These are phyloP conservation scores for Lachnellula subtilissima DNA, from an alignment of 2,329 filamentous ascomycete species.

Conservation along the genomic window DNA sequence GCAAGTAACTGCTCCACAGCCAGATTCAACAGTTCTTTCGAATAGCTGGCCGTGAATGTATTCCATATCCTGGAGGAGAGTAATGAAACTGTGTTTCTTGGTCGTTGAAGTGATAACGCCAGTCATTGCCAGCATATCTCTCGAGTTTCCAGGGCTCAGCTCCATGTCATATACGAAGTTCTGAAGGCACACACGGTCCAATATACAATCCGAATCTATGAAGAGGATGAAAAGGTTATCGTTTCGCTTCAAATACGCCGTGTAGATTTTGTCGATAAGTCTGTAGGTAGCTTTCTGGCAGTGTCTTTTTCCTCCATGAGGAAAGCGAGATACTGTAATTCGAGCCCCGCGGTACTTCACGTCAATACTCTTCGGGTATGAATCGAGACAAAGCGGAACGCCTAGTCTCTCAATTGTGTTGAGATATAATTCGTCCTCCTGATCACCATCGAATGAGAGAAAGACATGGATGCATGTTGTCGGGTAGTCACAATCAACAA, in stretches of 20 bases:
- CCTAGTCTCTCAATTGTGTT: constrained; percentile 81
- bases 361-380: constrained; percentile 86
- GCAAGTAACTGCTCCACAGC: constrained; percentile 90
- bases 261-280: constrained; percentile 89
- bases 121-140: constrained; percentile 95
- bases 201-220: constrained; percentile 94
- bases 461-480: constrained; percentile 91
- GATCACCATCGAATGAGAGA: constrained; percentile 87
- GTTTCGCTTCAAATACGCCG: constrained; percentile 77
- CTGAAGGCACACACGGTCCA: constrained; percentile 86
- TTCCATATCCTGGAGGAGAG: constrained; percentile 94
- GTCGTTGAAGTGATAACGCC: constrained; percentile 95
- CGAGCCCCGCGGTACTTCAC: constrained; percentile 76
- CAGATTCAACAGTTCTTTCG: constrained; percentile 91
- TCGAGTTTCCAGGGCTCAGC: constrained; percentile 83
- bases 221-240: constrained; percentile 95
- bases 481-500: constrained; percentile 92
- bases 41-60: constrained; percentile 97
- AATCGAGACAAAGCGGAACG: constrained; percentile 69
- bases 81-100: constrained; percentile 80
- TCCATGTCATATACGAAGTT: constrained; percentile 99
- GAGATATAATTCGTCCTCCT: constrained; percentile 83
- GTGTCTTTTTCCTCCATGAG: constrained; percentile 87
- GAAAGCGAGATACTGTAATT: constrained; percentile 87
- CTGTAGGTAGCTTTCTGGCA: constrained; percentile 92